Evolutionary conservation across 805 yeast species (phyloP).

Genomic region (Wickerhamiella siamensis): DNA sequence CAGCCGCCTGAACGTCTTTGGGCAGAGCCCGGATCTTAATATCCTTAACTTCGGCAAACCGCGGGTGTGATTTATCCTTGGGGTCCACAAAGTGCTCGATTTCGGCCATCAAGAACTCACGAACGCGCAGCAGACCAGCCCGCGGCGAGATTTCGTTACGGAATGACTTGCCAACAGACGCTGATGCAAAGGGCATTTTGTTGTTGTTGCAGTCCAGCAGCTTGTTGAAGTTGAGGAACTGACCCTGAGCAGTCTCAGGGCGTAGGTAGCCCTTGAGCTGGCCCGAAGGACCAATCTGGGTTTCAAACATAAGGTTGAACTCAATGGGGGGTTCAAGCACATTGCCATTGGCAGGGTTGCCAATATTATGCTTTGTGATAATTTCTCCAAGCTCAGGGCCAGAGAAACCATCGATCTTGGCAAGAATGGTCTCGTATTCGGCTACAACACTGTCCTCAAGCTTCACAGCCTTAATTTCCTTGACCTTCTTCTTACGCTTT

Average conservation of each 20-base stretch:
- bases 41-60: slow-evolving; percentile 63
- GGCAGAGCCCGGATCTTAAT: slow-evolving; percentile 67
- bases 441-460: slow-evolving; percentile 65
- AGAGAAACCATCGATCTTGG: slow-evolving; percentile 83
- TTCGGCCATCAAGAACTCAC: slow-evolving; percentile 99
- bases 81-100: slow-evolving; percentile 98
- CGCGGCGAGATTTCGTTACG: slow-evolving; percentile 98
- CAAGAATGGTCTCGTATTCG: slow-evolving; percentile 77
- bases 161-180: slow-evolving; percentile 96
- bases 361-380: slow-evolving; percentile 67
- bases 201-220: slow-evolving; percentile 87
- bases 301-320: slow-evolving; percentile 97
- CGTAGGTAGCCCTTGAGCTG: slow-evolving; percentile 87
- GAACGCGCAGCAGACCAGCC: slow-evolving; percentile 91
- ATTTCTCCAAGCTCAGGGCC: slow-evolving; percentile 87
- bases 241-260: slow-evolving; percentile 99
- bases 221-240: slow-evolving; percentile 88
- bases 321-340: slow-evolving; percentile 80
- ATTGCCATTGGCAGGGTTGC: slow-evolving; percentile 84
- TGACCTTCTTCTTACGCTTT: slow-evolving; percentile 90
- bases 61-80: slow-evolving; percentile 62
- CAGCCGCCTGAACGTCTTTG: slow-evolving; percentile 74
- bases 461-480: slow-evolving; percentile 79
- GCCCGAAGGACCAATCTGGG: slow-evolving; percentile 98
- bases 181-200: slow-evolving; percentile 98